Evolutionary conservation across 73 alveolate species (phyloP), one percentile per base, ranked within the genome.

Genomic region (Loxodes magnus): DNA sequence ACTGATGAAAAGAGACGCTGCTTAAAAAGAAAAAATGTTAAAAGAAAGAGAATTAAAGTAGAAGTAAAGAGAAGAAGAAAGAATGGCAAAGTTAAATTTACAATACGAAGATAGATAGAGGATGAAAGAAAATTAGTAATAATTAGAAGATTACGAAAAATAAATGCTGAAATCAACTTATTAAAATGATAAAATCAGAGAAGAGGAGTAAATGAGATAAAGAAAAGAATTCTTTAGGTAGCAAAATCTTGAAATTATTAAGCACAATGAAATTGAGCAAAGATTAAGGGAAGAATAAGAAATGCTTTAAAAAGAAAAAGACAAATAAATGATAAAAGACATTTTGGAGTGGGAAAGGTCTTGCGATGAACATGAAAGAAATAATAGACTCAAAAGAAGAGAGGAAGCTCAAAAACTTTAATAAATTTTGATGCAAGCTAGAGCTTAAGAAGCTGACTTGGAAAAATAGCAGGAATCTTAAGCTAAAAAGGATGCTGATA

Each of bases 371-470:
- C 42, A 51, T 3, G 88, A 74, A 35, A 6, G 6, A 5, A 51
- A 35, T 16, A 82, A 74, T 57, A 67, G 67, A 37, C 55, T 35
- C 12, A 29, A 44, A 43, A 56, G 82, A 27, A 43, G 88, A 28
- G 35, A 25, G 52, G 88, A 74, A 33, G 88, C 77, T 23, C 65
- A 57, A 22, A 74, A 68, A 27, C 68, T 74, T 35, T 57, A 64
- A 37, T 39, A 57, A 31, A 43, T 58, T 59, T 74, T 67, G 43
- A 31, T 43, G 41, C 67, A 56, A 33, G 57, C 51, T 48, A 59
- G 66, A 20, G 71, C 58, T 17, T 71, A 67, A 22, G 58, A 56
- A 3, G 50, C 29, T 24, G 75, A 68, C 1, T 63, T 67, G 52
- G 88, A 74, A 21, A 54, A 29, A 39, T 43, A 35, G 43, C 56